Evolutionary conservation across 352 stramenopile species (phyloP).

Genomic region (Phytopythium vexans): DNA sequence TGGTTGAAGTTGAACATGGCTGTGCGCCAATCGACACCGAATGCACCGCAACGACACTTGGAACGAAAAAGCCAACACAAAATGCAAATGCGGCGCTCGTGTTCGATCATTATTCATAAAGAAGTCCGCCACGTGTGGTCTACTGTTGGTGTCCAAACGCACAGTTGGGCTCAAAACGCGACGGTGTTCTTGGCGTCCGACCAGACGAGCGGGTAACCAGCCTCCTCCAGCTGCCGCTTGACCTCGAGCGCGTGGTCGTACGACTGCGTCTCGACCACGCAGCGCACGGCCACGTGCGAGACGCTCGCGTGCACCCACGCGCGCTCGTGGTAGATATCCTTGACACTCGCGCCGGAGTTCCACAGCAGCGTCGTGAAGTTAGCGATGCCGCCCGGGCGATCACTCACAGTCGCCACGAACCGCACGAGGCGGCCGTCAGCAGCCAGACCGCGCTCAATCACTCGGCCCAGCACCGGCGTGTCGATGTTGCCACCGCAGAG

Average conservation of each 20-base stretch:
- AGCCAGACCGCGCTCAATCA: conserved; percentile 96
- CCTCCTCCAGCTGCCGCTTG: conserved; percentile 76
- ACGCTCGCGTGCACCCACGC: conserved; percentile 95
- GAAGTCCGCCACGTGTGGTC: too few relatives aligned
- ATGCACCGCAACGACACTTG: too few relatives aligned
- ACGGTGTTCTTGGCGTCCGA: conserved; percentile 16
- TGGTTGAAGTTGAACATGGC: too few relatives aligned
- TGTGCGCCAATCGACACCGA: too few relatives aligned
- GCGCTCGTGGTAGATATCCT: conserved; percentile 98
- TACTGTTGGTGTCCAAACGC: too few relatives aligned
- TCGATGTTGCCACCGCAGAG: conserved; percentile 98
- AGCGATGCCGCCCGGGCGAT: conserved; percentile 94
- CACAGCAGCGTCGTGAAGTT: conserved; percentile 89
- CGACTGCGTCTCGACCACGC: conserved; percentile 94
- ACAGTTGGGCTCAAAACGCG: too few relatives aligned
- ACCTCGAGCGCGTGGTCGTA: conserved; percentile 90
- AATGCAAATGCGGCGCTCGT: too few relatives aligned
- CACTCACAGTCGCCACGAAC: conserved; percentile 96
- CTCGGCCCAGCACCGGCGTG: conserved; percentile 92
- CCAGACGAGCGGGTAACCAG: conserved; percentile 90
- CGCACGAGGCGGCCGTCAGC: conserved; percentile 95
- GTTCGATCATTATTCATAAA: too few relatives aligned
- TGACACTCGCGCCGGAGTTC: conserved; percentile 90
- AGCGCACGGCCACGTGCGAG: conserved; percentile 95
- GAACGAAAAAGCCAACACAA: too few relatives aligned